Conservation (phyloP, 257 asterid genomes). For the Petunia secreta region DNA sequence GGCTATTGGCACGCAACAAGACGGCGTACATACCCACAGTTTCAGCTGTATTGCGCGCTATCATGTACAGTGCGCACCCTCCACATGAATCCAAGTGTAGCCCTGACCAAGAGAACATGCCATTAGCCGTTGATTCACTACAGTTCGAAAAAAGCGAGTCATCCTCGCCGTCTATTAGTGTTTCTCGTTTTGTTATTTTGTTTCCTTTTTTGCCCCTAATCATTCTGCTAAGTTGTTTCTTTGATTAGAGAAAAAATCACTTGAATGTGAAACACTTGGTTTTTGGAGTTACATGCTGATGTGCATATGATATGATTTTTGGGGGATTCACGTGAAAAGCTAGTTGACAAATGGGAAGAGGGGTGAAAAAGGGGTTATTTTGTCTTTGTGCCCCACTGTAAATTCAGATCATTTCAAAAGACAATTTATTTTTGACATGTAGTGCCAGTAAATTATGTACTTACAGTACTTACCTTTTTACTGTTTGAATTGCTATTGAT, state of each 20-base stretch:
- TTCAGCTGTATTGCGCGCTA: conserved; percentile 96
- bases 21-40: conserved; percentile 97
- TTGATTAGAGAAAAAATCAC: neutral
- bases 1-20: conserved; percentile 97
- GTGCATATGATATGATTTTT: conserved; percentile 37
- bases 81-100: conserved; percentile 86
- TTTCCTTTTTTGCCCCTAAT: conserved; percentile 60
- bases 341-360: conserved; percentile 42
- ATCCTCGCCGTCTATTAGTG: conserved; percentile 26
- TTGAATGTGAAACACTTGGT: neutral
- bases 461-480: conserved; percentile 5
- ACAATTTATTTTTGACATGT: conserved; percentile 28
- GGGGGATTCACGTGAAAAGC: conserved; percentile 64
- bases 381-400: conserved; percentile 64
- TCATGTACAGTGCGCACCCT: conserved; percentile 92
- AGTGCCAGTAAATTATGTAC: conserved; percentile 36
- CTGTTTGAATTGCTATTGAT: neutral
- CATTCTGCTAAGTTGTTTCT: neutral
- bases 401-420: conserved; percentile 33
- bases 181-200: neutral
- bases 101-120: conserved; percentile 99
- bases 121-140: conserved; percentile 90
- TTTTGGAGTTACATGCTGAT: neutral
- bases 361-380: conserved; percentile 45
- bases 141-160: conserved; percentile 71